phyloP scores from a whole-genome alignment of 2,329 filamentous ascomycete species.

The Pseudogymnoascus verrucosus region DNA sequence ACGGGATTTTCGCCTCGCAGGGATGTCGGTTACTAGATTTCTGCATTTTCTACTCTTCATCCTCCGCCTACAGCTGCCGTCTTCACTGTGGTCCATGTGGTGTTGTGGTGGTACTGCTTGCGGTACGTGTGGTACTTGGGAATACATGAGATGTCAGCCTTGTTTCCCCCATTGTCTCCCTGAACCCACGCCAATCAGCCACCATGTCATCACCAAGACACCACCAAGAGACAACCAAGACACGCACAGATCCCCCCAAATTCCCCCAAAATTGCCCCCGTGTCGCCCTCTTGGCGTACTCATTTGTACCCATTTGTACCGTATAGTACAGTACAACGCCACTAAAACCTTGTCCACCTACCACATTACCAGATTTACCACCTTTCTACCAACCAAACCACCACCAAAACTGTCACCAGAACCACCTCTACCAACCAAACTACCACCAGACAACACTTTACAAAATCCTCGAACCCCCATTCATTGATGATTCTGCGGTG shows the following conservation, averaged over 20 bases:
- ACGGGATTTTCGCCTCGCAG: too few species aligned
- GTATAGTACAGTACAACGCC: background rate
- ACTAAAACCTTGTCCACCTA: constrained; percentile 4
- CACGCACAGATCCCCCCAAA: background rate
- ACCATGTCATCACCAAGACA: background rate
- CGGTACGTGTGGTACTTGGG: background rate
- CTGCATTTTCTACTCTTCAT: background rate
- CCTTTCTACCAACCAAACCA: background rate
- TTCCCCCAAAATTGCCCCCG: background rate
- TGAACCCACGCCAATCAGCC: background rate
- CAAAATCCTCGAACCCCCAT: background rate
- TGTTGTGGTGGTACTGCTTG: background rate
- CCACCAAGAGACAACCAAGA: background rate
- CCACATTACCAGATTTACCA: background rate
- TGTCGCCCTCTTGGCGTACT: background rate
- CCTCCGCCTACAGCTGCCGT: background rate
- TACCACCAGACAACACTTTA: background rate
- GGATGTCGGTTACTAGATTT: too few species aligned
- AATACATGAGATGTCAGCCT: background rate
- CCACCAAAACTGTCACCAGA: background rate
- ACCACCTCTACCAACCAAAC: background rate
- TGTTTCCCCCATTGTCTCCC: background rate
- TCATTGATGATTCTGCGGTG: background rate
- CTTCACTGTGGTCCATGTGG: background rate
- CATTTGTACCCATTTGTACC: constrained; percentile 1